phyloP scores from a whole-genome alignment of 2,329 filamentous ascomycete species.

The Xylaria sp. region DNA sequence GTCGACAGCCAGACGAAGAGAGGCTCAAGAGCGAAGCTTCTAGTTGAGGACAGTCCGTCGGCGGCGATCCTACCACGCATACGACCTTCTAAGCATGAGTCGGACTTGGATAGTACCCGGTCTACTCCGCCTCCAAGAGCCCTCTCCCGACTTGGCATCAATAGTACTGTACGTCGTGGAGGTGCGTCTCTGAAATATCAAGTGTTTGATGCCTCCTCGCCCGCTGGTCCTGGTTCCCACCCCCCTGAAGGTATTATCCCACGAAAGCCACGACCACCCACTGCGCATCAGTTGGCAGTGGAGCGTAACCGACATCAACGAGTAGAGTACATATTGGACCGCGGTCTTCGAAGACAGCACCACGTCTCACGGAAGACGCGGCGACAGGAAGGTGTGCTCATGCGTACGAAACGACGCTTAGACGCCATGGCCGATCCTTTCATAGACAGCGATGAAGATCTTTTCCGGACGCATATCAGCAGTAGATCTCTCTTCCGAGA shows the following conservation, averaged over 20 bases:
- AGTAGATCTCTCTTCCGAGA: slow-evolving; percentile 60
- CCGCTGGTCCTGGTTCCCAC: slow-evolving; percentile 61
- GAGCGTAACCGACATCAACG: slow-evolving; percentile 81
- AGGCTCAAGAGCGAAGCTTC: slow-evolving; percentile 51
- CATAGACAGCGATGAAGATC: slow-evolving; percentile 69
- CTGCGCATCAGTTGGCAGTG: slow-evolving; percentile 83
- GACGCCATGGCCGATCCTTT: slow-evolving; percentile 65
- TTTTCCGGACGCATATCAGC: slow-evolving; percentile 46
- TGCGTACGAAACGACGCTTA: slow-evolving; percentile 73
- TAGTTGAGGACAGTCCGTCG: slow-evolving; percentile 64
- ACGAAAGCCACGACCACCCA: slow-evolving; percentile 77
- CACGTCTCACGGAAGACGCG: slow-evolving; percentile 70
- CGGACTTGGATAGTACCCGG: slow-evolving; percentile 62
- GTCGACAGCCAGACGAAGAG: slow-evolving; percentile 70
- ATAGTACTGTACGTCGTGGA: slow-evolving; percentile 55
- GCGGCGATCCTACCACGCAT: slow-evolving; percentile 70
- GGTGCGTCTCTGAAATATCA: slow-evolving; percentile 67
- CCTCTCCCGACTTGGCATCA: slow-evolving; percentile 50
- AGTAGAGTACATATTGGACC: slow-evolving; percentile 83
- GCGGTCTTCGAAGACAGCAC: slow-evolving; percentile 75
- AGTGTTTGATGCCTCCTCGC: slow-evolving; percentile 69
- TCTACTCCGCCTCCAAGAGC: slow-evolving; percentile 62
- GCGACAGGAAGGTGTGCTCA: slow-evolving; percentile 71
- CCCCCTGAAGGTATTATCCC: slow-evolving; percentile 64
- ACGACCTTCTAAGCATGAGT: slow-evolving; percentile 70